Conservation (phyloP, 495 filamentous ascomycete genomes). For the Lepidopterella palustris region DNA sequence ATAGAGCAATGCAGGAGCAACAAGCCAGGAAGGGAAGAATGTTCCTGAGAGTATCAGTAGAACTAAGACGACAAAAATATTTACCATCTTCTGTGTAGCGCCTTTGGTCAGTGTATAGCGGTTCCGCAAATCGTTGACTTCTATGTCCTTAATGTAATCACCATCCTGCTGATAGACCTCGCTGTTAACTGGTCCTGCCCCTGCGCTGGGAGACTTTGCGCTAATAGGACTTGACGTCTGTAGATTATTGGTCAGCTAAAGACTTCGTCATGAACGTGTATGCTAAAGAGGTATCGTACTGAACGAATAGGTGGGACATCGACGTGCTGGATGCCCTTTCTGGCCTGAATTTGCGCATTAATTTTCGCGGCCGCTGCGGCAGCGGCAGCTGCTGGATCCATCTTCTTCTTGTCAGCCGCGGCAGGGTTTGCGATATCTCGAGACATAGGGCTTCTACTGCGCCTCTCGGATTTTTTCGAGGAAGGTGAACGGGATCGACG, state of each 20-base stretch:
- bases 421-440: constrained; percentile 49
- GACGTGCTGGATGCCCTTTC: constrained; percentile 88
- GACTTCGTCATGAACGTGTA: constrained; percentile 19
- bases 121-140: constrained; percentile 96
- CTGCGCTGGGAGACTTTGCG: constrained; percentile 41
- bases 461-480: constrained; percentile 52
- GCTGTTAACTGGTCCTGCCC: constrained; percentile 57
- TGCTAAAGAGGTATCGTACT: constrained; percentile 35
- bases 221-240: constrained; percentile 48
- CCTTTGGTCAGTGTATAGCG: constrained; percentile 97
- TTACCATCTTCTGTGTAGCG: constrained; percentile 99
- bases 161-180: constrained; percentile 93
- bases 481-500: constrained; percentile 80
- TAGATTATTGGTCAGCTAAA: constrained; percentile 20
- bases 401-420: constrained; percentile 40
- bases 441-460: constrained; percentile 74
- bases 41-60: constrained; percentile 71
- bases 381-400: constrained; percentile 60
- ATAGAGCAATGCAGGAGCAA: constrained; percentile 1
- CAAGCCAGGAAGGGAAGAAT: constrained; percentile 35
- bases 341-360: constrained; percentile 85
- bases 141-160: constrained; percentile 96
- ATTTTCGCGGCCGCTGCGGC: constrained; percentile 90
- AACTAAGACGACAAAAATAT: constrained; percentile 58
- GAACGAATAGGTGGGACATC: constrained; percentile 84